phyloP scores from a whole-genome alignment of 768 basidiomycete genomes.

The Panellus pusillus region DNA sequence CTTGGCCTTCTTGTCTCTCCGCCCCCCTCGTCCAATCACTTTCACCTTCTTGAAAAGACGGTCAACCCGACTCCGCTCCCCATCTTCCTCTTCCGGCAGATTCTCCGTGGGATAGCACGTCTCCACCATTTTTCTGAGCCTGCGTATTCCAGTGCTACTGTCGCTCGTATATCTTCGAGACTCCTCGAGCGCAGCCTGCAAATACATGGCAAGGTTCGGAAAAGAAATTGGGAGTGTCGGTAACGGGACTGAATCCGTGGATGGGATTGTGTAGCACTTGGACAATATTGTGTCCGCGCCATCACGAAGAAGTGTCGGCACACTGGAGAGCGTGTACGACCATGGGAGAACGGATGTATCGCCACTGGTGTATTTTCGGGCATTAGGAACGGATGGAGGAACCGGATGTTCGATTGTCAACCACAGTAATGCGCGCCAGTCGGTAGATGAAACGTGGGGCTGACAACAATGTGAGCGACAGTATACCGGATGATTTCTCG shows the following conservation, averaged over 20 bases:
- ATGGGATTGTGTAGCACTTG: conserved; percentile 72
- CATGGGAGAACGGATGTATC: conserved; percentile 71
- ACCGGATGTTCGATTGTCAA: conserved; percentile 72
- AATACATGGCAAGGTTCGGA: conserved; percentile 73
- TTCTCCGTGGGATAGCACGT: conserved; percentile 55
- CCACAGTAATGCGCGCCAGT: conserved; percentile 78
- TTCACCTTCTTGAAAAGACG: conserved; percentile 63
- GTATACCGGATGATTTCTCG: not conserved
- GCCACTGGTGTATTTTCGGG: conserved; percentile 50
- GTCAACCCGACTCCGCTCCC: conserved; percentile 45
- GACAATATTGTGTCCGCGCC: conserved; percentile 61
- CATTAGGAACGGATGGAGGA: conserved; percentile 44
- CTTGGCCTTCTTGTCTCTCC: conserved; percentile 39
- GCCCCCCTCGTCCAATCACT: conserved; percentile 54
- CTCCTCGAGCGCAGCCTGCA: conserved; percentile 68
- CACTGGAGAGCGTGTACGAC: conserved; percentile 62
- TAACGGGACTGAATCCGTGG: conserved; percentile 56
- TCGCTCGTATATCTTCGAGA: conserved; percentile 64
- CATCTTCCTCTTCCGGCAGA: conserved; percentile 31
- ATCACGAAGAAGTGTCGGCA: conserved; percentile 65
- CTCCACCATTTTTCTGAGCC: conserved; percentile 70
- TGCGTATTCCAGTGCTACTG: conserved; percentile 58
- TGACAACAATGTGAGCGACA: conserved; percentile 26
- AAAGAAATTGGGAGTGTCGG: conserved; percentile 75
- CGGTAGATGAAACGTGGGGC: conserved; percentile 57